Base-by-base conservation (phyloP, 2,329 filamentous ascomycete genomes). In the Sporothrix curviconia region DNA sequence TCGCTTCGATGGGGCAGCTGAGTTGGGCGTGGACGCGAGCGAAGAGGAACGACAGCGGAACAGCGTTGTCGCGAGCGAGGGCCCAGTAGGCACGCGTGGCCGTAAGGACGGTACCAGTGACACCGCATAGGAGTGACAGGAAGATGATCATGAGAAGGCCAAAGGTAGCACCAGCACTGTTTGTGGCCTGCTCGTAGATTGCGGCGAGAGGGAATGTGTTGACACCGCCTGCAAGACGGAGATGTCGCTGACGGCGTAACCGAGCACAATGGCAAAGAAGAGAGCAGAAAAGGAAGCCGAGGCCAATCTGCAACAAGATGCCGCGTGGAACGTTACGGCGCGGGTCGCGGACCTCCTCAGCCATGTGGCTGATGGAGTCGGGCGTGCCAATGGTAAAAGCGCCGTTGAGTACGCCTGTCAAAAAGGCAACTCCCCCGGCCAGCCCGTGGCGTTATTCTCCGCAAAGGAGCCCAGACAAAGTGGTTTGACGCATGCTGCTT, bases 351-450 rank as follows among this genome's bases (percentile, higher is more conserved):
- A 84, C 78, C 67, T 85, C 82, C 66, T 86, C 82, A 4, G 80
- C 78, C 64, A 85, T 72, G 67, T 86, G 83, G 8, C 77, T 79
- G 17, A 85, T 81, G 56, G 80, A 78, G 67, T 87, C 84, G 3
- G 83, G 81, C 0, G 82, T 85, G 17, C 84, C 61, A 25, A 87
- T 80, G 19, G 82, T 82, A 65, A 84, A 87, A 11, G 83, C 82
- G 5, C 83, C 84, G 63, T 86, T 87, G 24, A 87, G 73, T 67
- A 87, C 84, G 17, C 84, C 84, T 0, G 80, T 72, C 25, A 86
- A 71, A 61, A 87, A 87, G 2, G 83, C 82, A n/a, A 87, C 79
- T 15, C 82, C 82, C 44, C 81, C 73, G 63, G 63, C 80, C 69
- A 80, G 53, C 81, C 82, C 65, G 71, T 81, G 63, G 68, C 64